phyloP scores from a whole-genome alignment of 2,329 filamentous ascomycete genomes.

The Epichloe uncinata region DNA sequence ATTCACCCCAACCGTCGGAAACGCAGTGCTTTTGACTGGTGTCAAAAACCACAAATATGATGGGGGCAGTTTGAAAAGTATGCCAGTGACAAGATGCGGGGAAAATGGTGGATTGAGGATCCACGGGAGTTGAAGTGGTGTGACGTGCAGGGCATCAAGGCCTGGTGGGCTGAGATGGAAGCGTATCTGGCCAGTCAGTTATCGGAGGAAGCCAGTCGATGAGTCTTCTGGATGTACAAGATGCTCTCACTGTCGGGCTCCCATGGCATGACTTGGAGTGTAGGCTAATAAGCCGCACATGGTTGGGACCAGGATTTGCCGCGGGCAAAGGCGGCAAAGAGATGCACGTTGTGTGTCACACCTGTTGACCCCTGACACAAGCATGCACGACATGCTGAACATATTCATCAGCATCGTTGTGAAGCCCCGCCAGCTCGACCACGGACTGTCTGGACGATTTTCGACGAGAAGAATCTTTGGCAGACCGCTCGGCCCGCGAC shows the following conservation, averaged over 20 bases:
- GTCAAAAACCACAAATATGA: constrained; percentile 48
- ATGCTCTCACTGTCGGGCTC: no score
- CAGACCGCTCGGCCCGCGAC: constrained; percentile 11
- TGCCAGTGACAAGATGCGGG: constrained; percentile 25
- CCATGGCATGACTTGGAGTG: no score
- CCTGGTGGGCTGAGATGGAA: constrained; percentile 29
- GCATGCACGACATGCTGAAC: no score
- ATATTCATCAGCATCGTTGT: no score
- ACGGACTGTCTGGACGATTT: not conserved
- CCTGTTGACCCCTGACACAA: no score
- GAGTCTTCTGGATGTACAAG: not conserved
- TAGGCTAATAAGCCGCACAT: no score
- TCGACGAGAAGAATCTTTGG: not conserved
- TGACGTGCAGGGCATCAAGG: constrained; percentile 28
- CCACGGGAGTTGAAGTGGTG: constrained; percentile 36
- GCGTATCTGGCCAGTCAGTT: constrained; percentile 6
- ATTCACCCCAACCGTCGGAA: constrained; percentile 34
- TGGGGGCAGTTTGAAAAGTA: constrained; percentile 31
- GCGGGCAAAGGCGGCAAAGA: no score
- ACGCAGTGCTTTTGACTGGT: constrained; percentile 36
- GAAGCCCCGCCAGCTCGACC: not conserved
- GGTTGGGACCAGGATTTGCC: no score
- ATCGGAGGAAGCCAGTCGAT: constrained; percentile 3
- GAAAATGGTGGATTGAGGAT: constrained; percentile 38
- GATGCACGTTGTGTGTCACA: no score